These are phyloP conservation scores for Rubia balearica DNA, from an alignment of 305 asterid genomes.

Conservation along the genomic window DNA sequence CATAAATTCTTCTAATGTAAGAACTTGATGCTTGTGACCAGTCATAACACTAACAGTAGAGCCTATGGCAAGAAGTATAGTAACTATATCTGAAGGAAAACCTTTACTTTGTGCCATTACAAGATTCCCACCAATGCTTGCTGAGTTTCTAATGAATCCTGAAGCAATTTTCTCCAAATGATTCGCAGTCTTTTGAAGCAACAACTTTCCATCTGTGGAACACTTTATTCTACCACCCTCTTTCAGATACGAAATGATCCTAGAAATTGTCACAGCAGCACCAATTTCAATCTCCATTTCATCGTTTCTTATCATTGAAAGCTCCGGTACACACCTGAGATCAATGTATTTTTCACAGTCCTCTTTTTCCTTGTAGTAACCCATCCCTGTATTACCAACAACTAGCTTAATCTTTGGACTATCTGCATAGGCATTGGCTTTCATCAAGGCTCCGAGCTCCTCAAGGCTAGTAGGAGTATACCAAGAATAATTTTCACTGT, in stretches of 20 bases:
- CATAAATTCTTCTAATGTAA: conserved; percentile 62
- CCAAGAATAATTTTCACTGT: conserved; percentile 44
- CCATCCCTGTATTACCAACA: conserved; percentile 63
- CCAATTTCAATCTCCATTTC: conserved; percentile 48
- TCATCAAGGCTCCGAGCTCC: conserved; percentile 46
- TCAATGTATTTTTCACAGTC: conserved; percentile 44
- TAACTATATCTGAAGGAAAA: conserved; percentile 85
- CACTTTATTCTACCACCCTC: conserved; percentile 19
- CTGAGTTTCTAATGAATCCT: conserved; percentile 65
- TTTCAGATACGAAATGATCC: conserved; percentile 38
- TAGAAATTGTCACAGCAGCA: conserved; percentile 60
- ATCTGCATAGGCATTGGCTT: conserved; percentile 23
- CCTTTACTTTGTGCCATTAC: conserved; percentile 70
- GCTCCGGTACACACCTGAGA: conserved; percentile 56
- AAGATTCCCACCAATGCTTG: conserved; percentile 86
- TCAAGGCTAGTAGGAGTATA: conserved; percentile 43
- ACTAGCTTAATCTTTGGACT: conserved; percentile 34
- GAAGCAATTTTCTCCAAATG: conserved; percentile 73
- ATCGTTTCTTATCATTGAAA: conserved; percentile 36
- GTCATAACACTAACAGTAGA: conserved; percentile 45
- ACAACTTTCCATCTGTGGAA: conserved; percentile 23
- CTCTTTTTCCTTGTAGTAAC: conserved; percentile 51
- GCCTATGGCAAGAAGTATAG: conserved; percentile 62
- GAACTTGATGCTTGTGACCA: conserved; percentile 28
- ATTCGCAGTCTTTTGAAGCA: conserved; percentile 41